Evolutionary conservation across 2,329 filamentous ascomycete genomes (phyloP).

Genomic region (Talaromyces pinophilus): DNA sequence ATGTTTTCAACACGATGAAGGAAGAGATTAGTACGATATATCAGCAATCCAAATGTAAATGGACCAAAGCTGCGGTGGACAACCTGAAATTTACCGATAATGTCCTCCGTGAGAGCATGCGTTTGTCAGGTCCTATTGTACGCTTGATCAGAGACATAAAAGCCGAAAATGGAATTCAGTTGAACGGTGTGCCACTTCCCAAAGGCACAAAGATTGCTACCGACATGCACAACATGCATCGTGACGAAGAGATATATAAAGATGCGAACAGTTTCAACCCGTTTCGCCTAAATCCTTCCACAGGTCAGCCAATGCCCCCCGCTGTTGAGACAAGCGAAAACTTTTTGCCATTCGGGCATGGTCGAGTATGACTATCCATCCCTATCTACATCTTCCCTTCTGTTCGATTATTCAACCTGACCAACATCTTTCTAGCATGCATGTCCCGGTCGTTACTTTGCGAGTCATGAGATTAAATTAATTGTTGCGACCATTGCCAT

Average conservation of each 20-base stretch:
- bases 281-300: neutral
- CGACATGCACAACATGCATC: constrained; percentile 9
- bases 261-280: constrained; percentile 7
- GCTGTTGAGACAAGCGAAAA: constrained; percentile 9
- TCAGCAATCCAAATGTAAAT: neutral
- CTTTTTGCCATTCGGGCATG: constrained; percentile 4
- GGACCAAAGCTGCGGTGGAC: constrained; percentile 2
- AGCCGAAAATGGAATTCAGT: neutral
- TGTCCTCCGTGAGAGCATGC: constrained; percentile 13
- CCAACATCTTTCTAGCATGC: constrained; percentile 1
- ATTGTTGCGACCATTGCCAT: constrained; percentile 3
- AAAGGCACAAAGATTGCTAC: constrained; percentile 7
- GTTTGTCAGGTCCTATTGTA: constrained; percentile 4
- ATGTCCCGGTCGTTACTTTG: constrained; percentile 4
- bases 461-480: constrained; percentile 7
- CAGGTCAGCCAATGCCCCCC: neutral
- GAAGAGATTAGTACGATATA: neutral
- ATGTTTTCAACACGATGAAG: neutral
- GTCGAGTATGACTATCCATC: neutral
- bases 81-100: constrained; percentile 1
- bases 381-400: neutral
- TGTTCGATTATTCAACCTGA: neutral
- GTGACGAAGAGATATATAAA: constrained; percentile 10
- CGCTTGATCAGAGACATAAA: constrained; percentile 5
- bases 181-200: constrained; percentile 5